Percentiles rank a stretch among this genome's conserved stretches.
These are phyloP conservation scores for Sporisorium scitamineum DNA, from an alignment of 1,284 basidiomycete genomes.

Conservation along the genomic window DNA sequence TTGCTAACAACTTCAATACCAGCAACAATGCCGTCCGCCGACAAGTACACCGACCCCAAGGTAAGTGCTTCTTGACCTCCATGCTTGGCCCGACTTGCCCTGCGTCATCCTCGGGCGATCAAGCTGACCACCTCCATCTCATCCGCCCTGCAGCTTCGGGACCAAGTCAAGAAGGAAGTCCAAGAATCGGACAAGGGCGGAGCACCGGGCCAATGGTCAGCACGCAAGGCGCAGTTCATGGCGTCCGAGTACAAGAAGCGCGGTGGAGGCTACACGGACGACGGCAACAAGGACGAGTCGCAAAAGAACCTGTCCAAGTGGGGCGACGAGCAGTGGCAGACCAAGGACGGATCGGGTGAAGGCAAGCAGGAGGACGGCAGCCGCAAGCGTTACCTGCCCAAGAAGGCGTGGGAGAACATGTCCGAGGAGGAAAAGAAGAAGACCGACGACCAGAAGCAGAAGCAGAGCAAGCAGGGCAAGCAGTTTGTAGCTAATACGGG, in stretches of 20 bases:
- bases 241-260: constrained; percentile 49
- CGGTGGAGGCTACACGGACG: constrained; percentile 43
- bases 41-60: constrained; percentile 53
- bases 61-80: constrained; percentile 5
- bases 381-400: constrained; percentile 44
- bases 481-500: constrained; percentile 40
- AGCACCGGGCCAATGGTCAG: constrained; percentile 45
- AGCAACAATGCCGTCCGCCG: constrained; percentile 39
- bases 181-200: constrained; percentile 46
- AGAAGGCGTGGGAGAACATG: constrained; percentile 55
- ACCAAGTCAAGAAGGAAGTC: constrained; percentile 42
- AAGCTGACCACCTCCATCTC: background rate
- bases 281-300: constrained; percentile 43
- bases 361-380: constrained; percentile 44
- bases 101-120: too few relatives aligned
- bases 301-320: constrained; percentile 45
- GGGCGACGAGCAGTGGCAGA: constrained; percentile 50
- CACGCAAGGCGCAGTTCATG: constrained; percentile 46
- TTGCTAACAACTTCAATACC: background rate
- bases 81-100: too few relatives aligned
- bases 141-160: constrained; percentile 16
- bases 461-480: constrained; percentile 42
- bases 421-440: constrained; percentile 45
- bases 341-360: constrained; percentile 42
- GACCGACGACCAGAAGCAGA: constrained; percentile 44